These are phyloP conservation scores for Monosporascus sp. DNA, from an alignment of 2,329 filamentous ascomycete genomes.

Conservation along the genomic window DNA sequence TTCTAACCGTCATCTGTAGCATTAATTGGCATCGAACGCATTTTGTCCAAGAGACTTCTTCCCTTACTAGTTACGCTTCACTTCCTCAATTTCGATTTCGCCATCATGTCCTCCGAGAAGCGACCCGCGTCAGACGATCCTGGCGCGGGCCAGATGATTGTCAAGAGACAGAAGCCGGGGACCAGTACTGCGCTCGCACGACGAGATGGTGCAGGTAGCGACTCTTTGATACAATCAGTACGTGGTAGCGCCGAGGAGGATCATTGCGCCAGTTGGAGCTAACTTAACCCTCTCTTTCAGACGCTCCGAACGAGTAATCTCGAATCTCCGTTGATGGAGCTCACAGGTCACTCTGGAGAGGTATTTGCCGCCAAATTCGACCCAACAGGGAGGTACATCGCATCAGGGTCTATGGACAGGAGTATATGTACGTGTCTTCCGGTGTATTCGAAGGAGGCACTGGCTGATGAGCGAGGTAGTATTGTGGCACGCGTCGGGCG, in stretches of 20 bases:
- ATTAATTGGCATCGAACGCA: no score
- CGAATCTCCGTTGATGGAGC: slow-evolving; percentile 89
- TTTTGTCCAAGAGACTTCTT: no score
- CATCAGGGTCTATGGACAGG: slow-evolving; percentile 92
- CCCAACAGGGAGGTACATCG: slow-evolving; percentile 79
- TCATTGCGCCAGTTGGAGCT: not conserved
- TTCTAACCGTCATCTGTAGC: not conserved
- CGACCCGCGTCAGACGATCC: slow-evolving; percentile 83
- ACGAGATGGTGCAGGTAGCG: slow-evolving; percentile 42
- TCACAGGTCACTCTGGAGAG: slow-evolving; percentile 77
- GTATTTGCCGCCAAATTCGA: slow-evolving; percentile 90
- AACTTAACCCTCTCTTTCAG: slow-evolving; percentile 39
- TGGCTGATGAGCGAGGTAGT: slow-evolving; percentile 44
- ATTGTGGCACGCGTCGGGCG: slow-evolving; percentile 87
- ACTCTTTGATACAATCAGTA: slow-evolving; percentile 47
- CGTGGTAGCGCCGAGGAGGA: slow-evolving; percentile 15
- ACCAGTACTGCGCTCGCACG: slow-evolving; percentile 43
- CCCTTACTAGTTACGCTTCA: no score
- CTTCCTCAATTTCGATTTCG: not conserved
- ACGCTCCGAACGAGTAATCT: slow-evolving; percentile 73
- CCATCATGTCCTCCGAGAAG: slow-evolving; percentile 83
- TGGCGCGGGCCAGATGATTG: slow-evolving; percentile 69
- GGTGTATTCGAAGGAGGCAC: not conserved
- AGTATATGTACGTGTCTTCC: slow-evolving; percentile 62
- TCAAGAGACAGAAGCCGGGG: slow-evolving; percentile 79